Evolutionary conservation across 1,284 basidiomycete genomes (phyloP).

Genomic region (Ganoderma sinense): DNA sequence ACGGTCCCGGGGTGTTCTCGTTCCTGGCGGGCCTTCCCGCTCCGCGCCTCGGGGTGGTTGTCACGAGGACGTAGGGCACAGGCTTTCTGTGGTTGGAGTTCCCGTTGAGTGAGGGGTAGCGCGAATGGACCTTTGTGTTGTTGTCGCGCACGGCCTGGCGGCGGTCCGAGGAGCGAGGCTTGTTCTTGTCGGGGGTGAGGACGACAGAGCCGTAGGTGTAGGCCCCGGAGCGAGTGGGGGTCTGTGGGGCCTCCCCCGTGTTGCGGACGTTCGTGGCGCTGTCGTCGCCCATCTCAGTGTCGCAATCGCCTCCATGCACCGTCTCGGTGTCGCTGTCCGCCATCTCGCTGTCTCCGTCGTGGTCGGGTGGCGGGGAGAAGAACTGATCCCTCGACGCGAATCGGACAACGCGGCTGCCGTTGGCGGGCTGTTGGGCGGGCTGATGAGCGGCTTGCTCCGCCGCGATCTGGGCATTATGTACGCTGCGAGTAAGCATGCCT

Average conservation of each 20-base stretch:
- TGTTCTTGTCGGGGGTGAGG: slow-evolving; percentile 21
- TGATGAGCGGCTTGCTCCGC: background rate
- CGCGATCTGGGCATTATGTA: background rate
- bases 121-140: slow-evolving; percentile 1
- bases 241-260: slow-evolving; percentile 8
- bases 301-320: slow-evolving; percentile 17
- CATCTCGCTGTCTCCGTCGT: background rate
- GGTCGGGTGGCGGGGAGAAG: background rate
- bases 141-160: background rate
- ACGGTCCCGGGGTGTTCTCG: background rate
- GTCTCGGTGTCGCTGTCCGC: background rate
- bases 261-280: background rate
- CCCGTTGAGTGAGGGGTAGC: background rate
- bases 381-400: background rate
- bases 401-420: background rate
- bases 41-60: background rate
- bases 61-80: background rate
- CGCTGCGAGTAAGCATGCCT: background rate
- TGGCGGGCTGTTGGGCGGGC: background rate
- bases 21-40: background rate
- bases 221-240: slow-evolving; percentile 9
- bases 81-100: background rate
- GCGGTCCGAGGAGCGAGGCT: slow-evolving; percentile 1
- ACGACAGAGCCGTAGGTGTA: slow-evolving; percentile 25
- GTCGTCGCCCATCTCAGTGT: slow-evolving; percentile 26